These are phyloP conservation scores for Penicillium lagena DNA, from an alignment of 495 filamentous ascomycete genomes.

Conservation along the genomic window DNA sequence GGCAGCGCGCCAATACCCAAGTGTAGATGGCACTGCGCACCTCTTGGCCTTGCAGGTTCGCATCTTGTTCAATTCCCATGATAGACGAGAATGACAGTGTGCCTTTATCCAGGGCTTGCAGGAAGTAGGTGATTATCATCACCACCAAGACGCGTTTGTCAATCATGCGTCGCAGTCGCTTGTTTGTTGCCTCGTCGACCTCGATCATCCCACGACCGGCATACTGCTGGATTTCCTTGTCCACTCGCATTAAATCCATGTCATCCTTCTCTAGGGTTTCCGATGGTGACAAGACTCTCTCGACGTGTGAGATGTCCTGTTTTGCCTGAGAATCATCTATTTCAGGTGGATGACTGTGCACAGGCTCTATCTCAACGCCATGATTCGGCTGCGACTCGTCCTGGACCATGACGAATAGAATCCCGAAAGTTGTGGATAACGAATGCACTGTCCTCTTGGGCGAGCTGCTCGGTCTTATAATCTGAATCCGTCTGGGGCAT, in stretches of 20 bases:
- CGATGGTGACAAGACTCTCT: constrained; percentile 36
- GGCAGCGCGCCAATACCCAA: not conserved
- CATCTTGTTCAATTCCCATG: constrained; percentile 58
- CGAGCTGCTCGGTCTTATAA: not conserved
- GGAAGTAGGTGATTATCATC: constrained; percentile 52
- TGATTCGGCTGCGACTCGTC: not conserved
- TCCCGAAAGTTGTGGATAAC: too few relatives aligned
- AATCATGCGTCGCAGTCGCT: constrained; percentile 45
- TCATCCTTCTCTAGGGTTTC: constrained; percentile 40
- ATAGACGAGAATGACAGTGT: constrained; percentile 64
- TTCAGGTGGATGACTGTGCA: not conserved
- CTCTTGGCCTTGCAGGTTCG: constrained; percentile 46
- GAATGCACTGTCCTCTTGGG: not conserved
- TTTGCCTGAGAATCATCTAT: constrained; percentile 8
- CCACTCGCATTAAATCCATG: constrained; percentile 48
- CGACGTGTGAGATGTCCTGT: constrained; percentile 42
- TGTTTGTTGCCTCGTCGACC: constrained; percentile 49
- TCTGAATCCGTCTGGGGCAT: too few relatives aligned
- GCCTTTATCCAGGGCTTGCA: constrained; percentile 69
- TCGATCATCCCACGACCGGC: constrained; percentile 40
- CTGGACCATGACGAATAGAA: not conserved
- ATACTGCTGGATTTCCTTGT: constrained; percentile 60
- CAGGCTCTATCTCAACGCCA: not conserved
- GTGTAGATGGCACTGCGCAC: constrained; percentile 5
- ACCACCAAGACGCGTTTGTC: constrained; percentile 48